phyloP scores from a whole-genome alignment of 306 rosid species.

The Gastrolobium villosum region DNA sequence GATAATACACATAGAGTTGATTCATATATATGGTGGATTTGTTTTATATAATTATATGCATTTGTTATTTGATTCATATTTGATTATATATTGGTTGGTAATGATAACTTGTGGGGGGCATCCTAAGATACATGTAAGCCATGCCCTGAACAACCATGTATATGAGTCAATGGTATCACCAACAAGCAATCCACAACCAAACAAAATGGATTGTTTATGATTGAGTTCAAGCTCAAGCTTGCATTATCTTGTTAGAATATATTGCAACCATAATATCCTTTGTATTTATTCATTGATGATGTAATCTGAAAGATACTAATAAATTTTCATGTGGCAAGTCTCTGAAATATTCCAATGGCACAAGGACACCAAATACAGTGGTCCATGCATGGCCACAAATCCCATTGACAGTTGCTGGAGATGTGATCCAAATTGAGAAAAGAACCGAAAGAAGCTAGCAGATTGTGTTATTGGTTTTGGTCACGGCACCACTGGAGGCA shows the following conservation, averaged over 20 bases:
- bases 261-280: neutral
- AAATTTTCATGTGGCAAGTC: too few relatives aligned
- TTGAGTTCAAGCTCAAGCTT: neutral
- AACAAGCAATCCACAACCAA: conserved; percentile 80
- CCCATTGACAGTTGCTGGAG: conserved; percentile 67
- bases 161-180: conserved; percentile 69
- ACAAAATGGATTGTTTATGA: conserved; percentile 48
- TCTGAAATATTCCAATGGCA: too few relatives aligned
- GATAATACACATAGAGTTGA: too few relatives aligned
- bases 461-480: conserved; percentile 61
- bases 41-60: too few relatives aligned
- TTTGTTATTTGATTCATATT: too few relatives aligned
- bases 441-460: conserved; percentile 57
- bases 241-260: neutral
- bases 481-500: conserved; percentile 59
- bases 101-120: conserved; percentile 79
- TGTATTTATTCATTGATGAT: neutral
- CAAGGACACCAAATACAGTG: conserved; percentile 34
- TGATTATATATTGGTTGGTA: conserved; percentile 52
- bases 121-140: conserved; percentile 77
- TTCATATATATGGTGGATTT: too few relatives aligned
- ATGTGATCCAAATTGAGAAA: conserved; percentile 60
- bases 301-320: neutral
- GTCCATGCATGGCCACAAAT: conserved; percentile 59
- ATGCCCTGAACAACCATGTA: conserved; percentile 79